Conservation (phyloP, 2,329 filamentous ascomycete genomes). For the Neospermospora avenae region DNA sequence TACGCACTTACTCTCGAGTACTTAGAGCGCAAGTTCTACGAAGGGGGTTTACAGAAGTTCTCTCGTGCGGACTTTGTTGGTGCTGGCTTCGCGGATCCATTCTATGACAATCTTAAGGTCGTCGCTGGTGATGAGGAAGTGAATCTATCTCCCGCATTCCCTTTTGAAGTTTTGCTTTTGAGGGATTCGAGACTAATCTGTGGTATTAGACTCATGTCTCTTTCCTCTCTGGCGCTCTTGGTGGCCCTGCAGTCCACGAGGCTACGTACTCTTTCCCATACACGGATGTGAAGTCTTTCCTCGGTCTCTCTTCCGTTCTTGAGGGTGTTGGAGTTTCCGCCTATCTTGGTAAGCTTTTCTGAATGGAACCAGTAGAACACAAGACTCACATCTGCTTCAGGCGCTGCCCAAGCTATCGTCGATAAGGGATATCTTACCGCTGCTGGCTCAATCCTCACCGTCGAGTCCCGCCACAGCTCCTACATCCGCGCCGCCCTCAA, state of each 20-base stretch:
- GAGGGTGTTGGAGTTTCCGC: conserved; percentile 57
- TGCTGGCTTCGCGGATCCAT: conserved; percentile 48
- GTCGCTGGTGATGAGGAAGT: conserved; percentile 53
- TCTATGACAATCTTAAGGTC: conserved; percentile 55
- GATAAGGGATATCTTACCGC: conserved; percentile 56
- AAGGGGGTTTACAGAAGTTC: conserved; percentile 56
- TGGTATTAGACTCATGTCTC: conserved; percentile 54
- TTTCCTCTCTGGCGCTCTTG: conserved; percentile 50
- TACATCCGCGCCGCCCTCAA: conserved; percentile 52
- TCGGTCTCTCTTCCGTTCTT: conserved; percentile 50
- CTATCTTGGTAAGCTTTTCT: conserved; percentile 47
- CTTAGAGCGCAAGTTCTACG: conserved; percentile 62
- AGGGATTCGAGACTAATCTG: conserved; percentile 47
- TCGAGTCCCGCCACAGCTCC: conserved; percentile 62
- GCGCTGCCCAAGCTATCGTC: conserved; percentile 56
- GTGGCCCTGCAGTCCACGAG: conserved; percentile 47
- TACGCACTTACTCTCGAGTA: conserved; percentile 51
- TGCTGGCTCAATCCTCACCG: conserved; percentile 60
- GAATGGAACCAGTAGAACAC: not conserved
- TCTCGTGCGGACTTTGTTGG: conserved; percentile 47
- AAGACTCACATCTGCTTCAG: conserved; percentile 44
- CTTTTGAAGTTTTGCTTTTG: conserved; percentile 37
- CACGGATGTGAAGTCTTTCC: conserved; percentile 46
- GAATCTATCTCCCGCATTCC: conserved; percentile 40
- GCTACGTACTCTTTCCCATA: conserved; percentile 56